These are phyloP conservation scores for Botrytis pseudocinerea DNA, from an alignment of 2,329 filamentous ascomycete genomes.

Conservation along the genomic window DNA sequence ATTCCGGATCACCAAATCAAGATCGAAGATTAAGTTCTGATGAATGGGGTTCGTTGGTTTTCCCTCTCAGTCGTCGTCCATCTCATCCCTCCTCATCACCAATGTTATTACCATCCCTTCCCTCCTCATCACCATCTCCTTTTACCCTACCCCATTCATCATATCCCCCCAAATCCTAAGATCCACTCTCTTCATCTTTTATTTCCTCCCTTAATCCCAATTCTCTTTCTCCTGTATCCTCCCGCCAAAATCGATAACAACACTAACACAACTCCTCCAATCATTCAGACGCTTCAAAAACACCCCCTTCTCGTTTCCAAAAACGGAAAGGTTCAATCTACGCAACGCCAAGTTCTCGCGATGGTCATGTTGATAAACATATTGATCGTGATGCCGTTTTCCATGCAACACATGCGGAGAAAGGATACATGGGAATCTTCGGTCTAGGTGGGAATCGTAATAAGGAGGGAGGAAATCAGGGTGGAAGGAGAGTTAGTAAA, in stretches of 20 bases:
- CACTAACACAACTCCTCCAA: neutral
- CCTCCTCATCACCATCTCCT: conserved; percentile 14
- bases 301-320: conserved; percentile 54
- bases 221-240: neutral
- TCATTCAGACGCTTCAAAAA: conserved; percentile 21
- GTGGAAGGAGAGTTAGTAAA: conserved; percentile 23
- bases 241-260: neutral
- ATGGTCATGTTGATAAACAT: conserved; percentile 63
- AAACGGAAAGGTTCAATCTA: conserved; percentile 70
- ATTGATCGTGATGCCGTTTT: conserved; percentile 55
- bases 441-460: neutral
- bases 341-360: conserved; percentile 63
- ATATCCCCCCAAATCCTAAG: neutral
- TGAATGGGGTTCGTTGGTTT: conserved; percentile 24
- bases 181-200: neutral
- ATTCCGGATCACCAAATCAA: conserved; percentile 7
- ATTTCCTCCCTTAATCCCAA: neutral
- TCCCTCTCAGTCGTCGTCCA: conserved; percentile 5
- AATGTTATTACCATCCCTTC: conserved; percentile 6
- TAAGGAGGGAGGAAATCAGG: conserved; percentile 7
- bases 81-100: conserved; percentile 7
- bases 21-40: conserved; percentile 24
- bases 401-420: conserved; percentile 59
- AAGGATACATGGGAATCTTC: conserved; percentile 34
- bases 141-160: conserved; percentile 14